Conservation (phyloP, 495 filamentous ascomycete genomes). For the Podospora conica region DNA sequence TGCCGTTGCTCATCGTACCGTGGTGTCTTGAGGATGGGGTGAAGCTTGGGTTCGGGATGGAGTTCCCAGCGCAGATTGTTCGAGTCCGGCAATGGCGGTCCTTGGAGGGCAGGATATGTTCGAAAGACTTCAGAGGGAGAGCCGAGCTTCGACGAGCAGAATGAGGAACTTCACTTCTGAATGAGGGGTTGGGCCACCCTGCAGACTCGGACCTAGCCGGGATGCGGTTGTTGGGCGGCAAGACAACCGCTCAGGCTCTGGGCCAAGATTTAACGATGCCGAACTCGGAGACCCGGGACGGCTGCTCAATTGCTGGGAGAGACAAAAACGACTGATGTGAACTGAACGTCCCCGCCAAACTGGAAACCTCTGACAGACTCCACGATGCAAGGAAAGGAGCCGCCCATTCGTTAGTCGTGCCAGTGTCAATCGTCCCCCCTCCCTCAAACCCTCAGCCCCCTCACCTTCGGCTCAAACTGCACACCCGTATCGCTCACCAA, state of each 20-base stretch:
- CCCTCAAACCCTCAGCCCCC: background rate
- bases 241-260: background rate
- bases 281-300: background rate
- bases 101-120: too few relatives aligned
- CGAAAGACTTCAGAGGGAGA: background rate
- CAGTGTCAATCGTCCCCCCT: too few relatives aligned
- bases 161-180: background rate
- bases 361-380: too few relatives aligned
- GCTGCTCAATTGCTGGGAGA: background rate
- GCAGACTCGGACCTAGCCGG: background rate
- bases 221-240: background rate
- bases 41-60: too few relatives aligned
- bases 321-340: background rate
- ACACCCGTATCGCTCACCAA: background rate
- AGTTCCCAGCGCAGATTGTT: too few relatives aligned
- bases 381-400: background rate
- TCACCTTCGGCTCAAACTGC: background rate
- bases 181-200: background rate
- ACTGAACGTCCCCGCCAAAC: too few relatives aligned
- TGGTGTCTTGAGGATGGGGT: too few relatives aligned
- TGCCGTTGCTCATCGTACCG: background rate
- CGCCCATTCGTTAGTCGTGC: too few relatives aligned
- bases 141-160: background rate
- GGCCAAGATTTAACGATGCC: background rate
- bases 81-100: too few relatives aligned